A percentile compares a stretch with the other conserved stretches of the same genome.
Conservation (phyloP, 2,329 filamentous ascomycete species). For the Hortaea werneckii region DNA sequence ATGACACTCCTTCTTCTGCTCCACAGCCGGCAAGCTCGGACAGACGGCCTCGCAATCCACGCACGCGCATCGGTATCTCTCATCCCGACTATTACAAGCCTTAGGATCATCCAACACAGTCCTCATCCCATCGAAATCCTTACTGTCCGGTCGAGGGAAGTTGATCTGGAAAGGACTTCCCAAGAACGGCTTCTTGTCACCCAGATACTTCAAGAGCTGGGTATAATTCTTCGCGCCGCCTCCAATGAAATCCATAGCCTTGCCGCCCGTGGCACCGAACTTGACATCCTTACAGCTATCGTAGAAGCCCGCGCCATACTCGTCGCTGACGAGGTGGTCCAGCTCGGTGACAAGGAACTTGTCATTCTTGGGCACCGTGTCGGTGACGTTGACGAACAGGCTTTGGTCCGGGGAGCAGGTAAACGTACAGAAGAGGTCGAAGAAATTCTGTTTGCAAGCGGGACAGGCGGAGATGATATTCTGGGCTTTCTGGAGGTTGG, state of each 20-base stretch:
- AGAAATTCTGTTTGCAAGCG: conserved; percentile 97
- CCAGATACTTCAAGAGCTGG: conserved; percentile 80
- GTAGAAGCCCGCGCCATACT: conserved; percentile 82
- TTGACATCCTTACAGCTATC: conserved; percentile 99
- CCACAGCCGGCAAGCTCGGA: conserved; percentile 66
- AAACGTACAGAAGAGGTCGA: conserved; percentile 95
- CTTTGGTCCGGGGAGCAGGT: conserved; percentile 97
- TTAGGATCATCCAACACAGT: conserved; percentile 64
- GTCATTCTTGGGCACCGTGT: conserved; percentile 51
- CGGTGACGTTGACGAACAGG: conserved; percentile 85
- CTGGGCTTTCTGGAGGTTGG: conserved; percentile 77
- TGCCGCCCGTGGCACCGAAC: conserved; percentile 85
- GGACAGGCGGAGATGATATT: conserved; percentile 87
- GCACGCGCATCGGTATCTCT: conserved; percentile 80
- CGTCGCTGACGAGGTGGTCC: conserved; percentile 75
- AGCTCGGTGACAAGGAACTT: conserved; percentile 73
- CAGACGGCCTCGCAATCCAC: conserved; percentile 86
- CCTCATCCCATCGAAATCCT: conserved; percentile 58
- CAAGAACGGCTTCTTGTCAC: conserved; percentile 75
- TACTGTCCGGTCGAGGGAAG: conserved; percentile 55
- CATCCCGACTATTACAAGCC: conserved; percentile 81
- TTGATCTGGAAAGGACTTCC: conserved; percentile 99
- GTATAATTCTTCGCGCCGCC: conserved; percentile 87
- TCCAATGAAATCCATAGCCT: conserved; percentile 91
- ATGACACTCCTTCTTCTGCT: conserved; percentile 59